Evolutionary conservation across 805 yeast species (phyloP).

Genomic region (Ogataea pilisensis): DNA sequence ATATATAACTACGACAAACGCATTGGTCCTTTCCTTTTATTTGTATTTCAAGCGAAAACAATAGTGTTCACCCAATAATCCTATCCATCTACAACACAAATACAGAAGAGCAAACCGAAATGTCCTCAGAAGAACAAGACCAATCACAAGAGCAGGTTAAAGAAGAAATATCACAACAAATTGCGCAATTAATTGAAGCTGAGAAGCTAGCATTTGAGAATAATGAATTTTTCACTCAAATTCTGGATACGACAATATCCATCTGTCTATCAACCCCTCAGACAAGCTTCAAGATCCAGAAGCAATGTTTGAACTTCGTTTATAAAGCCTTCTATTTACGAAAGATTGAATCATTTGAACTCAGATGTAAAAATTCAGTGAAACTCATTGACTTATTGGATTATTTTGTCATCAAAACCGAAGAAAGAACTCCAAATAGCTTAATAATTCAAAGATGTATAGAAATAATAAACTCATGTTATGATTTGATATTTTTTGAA

Average conservation of each 20-base stretch:
- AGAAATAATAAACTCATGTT: constrained; percentile 37
- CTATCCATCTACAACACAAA: not conserved
- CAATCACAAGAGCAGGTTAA: not conserved
- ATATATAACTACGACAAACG: not conserved
- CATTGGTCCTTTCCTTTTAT: not conserved
- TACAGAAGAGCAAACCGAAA: constrained; percentile 2
- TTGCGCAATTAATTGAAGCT: constrained; percentile 18
- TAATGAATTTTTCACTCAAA: constrained; percentile 16
- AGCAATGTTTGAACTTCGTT: constrained; percentile 22
- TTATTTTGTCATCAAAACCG: constrained; percentile 19
- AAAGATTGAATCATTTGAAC: constrained; percentile 18
- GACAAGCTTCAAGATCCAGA: constrained; percentile 14
- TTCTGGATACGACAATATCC: constrained; percentile 21
- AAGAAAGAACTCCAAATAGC: constrained; percentile 18
- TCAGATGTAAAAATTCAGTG: constrained; percentile 15
- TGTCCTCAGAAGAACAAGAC: constrained; percentile 8
- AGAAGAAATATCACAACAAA: constrained; percentile 7
- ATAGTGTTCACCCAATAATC: not conserved
- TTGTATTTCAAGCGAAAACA: not conserved
- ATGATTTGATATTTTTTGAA: constrained; percentile 40
- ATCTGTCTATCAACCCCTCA: constrained; percentile 16
- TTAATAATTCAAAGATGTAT: constrained; percentile 24
- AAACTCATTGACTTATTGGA: constrained; percentile 23
- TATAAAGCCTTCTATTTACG: constrained; percentile 23
- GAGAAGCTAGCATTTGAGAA: constrained; percentile 21